Evolutionary conservation across 305 asterid genomes (phyloP).

Genomic region (Fraxinus sp.): DNA sequence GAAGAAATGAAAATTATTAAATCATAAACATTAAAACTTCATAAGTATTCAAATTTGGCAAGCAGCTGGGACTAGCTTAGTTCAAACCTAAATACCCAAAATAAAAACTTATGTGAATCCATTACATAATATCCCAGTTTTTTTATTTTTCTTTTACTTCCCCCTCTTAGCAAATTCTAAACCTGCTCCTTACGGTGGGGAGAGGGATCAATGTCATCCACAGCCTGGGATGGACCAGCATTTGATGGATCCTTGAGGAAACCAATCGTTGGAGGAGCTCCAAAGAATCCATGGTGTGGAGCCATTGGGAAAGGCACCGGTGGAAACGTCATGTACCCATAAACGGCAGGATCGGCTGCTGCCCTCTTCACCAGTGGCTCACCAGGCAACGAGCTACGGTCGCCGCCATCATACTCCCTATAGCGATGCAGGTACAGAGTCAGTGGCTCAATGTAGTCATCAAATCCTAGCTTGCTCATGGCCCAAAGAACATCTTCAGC

Average conservation of each 20-base stretch:
- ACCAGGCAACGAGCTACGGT: slow-evolving; percentile 57
- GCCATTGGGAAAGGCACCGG: slow-evolving; percentile 39
- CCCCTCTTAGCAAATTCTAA: slow-evolving; percentile 14
- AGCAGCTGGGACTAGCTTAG: slow-evolving; percentile 16
- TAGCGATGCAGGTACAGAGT: slow-evolving; percentile 73
- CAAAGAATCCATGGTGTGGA: slow-evolving; percentile 52
- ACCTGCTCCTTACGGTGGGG: slow-evolving; percentile 46
- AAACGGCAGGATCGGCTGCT: slow-evolving; percentile 29
- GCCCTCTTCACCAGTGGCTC: slow-evolving; percentile 61
- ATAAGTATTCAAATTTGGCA: slow-evolving; percentile 17
- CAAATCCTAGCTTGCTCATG: slow-evolving; percentile 91
- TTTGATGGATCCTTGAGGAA: slow-evolving; percentile 46
- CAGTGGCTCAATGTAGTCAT: slow-evolving; percentile 84
- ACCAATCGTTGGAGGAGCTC: slow-evolving; percentile 44
- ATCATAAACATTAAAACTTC: not conserved
- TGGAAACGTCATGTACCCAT: slow-evolving; percentile 40
- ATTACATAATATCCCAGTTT: not conserved
- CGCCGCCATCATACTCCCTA: slow-evolving; percentile 76
- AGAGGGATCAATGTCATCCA: slow-evolving; percentile 36
- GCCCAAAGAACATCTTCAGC: slow-evolving; percentile 97
- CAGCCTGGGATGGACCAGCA: slow-evolving; percentile 45
- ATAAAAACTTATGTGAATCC: not conserved
- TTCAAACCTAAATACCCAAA: slow-evolving; percentile 13
- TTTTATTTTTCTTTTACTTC: not conserved
- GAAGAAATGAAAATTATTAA: not conserved